Evolutionary conservation across 257 asterid genomes (phyloP), one percentile per base, ranked within the genome.

Genomic region (Linderniella brevidens): DNA sequence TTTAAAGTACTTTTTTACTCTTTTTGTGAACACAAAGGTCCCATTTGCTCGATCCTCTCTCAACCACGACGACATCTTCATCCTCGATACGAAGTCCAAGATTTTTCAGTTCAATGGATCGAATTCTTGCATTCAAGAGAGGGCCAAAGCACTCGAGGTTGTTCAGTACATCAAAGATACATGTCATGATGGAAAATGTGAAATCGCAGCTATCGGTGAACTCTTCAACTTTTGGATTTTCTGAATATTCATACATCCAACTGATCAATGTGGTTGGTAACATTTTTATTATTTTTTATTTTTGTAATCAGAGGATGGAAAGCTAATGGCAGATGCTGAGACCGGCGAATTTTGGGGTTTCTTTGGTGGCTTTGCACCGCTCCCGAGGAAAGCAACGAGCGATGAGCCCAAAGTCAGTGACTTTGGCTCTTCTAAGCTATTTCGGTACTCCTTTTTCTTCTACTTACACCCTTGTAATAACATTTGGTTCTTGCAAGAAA

Each of bases 341-440:
- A 76, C 95, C 4, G 99, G 99, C 63, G 99, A 92, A 50, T 92
- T 92, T 63, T 92, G 99, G 99, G 92, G 85, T 39, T 63, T 86
- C 57, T 92, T 92, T 75, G 99, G 99, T 72, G 99, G 99, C 57
- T 92, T 92, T 79, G 99, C 99, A 58, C 99, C 99, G 48, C 99
- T 92, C 59, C 86, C 99, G 13, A 86, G 86, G 80, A 92, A 78
- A 79, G 52, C 78, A 41, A 49, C 59, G 46, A 52, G 59, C 5
- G 71, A 77, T 59, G 95, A 74, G 53, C 37, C 70, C 56, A 65
- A 67, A 59, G 68, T 51, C 53, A 57, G 58, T 29, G 77, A 65
- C 64, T 58, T 38, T 60, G 58, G 39, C 68, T 62, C 82, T 42
- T 48, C 80, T 50, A 86, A 70, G 78, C 80, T 92, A 66, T 86